Base-by-base conservation (phyloP, 768 basidiomycete species). In the Panaeolus cyanescens region DNA sequence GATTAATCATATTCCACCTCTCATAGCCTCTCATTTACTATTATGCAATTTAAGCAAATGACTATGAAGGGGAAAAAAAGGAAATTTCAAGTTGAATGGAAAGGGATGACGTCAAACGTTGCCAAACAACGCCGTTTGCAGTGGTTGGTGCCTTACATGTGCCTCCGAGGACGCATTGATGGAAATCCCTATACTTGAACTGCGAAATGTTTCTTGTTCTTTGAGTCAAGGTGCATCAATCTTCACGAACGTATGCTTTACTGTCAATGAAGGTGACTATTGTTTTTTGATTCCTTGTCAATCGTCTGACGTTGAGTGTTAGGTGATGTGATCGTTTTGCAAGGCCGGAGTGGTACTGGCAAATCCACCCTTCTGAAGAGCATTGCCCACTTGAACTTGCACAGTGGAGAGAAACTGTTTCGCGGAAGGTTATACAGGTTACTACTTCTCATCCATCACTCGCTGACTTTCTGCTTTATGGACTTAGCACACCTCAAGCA, bases 341-440 rank as follows among this genome's bases (percentile, higher is more conserved):
- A 86, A 61, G 95, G 93, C 9, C 85, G 84, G 66, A 91, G 89
- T 63, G 95, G 95, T 8, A 84, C 84, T 19, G 95, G 93, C 55
- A 91, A 90, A 71, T 87, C 88, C 1, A 94, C 93, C 0, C 75
- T 96, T 56, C 72, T 96, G 45, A 96, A 95, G 73, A 94, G 91
- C 67, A 79, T 96, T 22, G 87, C 93, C 30, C 90, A 95, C 74
- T 77, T 96, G 32, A 86, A 85, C 59, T 71, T 91, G 5, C 91
- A 92, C 68, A 75, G 80, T 7, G 89, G 94, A 2, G 78, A 84
- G 45, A 79, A 92, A 30, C 64, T 83, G 13, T 88, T 88, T 68
- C 77, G 80, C 68, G 93, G 90, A 73, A 85, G 83, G 92, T 91
- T 40, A 54, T 74, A 62, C 25, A 37, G 39, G n/a, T 34, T 22